Base-by-base conservation (phyloP, 805 yeast species). In the Ogataea trehaloabstinens region DNA sequence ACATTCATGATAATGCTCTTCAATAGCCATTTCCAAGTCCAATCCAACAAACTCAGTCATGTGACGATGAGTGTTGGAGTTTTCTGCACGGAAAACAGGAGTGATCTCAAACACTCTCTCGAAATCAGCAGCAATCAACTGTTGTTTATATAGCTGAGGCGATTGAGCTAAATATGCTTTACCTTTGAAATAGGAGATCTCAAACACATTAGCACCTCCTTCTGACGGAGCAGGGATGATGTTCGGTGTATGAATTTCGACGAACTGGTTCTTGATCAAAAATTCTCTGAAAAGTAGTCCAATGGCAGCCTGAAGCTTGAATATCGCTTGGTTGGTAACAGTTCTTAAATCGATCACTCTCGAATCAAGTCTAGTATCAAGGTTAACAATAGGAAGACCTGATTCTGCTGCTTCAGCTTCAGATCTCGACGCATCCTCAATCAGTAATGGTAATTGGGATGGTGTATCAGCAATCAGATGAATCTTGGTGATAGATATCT, bases 11-110 rank as follows among this genome's bases (percentile, higher is more conserved):
- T 93, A 93, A 70, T 93, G 97, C 70, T 90, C 96, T 71, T 93
- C 98, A 60, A 93, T 85, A 8, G 96, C 86, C 95, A 93, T 89
- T 70, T 93, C 99, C 69, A 93, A 69, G 74, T 93, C 99, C 56
- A 95, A 80, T 42, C 99, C 99, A 46, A 85, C 85, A 65, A 93
- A 93, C 69, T 93, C 99, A 41, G 99, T 93, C 95, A 93, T 83
- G 68, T 93, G 99, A 71, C 99, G 90, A 67, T 93, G 98, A 16
- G 99, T 91, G 73, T 93, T 90, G 46, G 98, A 91, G 75, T 93
- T 91, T 68, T 93, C 99, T 41, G 99, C 99, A 70, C 99, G 81
- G 78, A 93, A 93, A 31, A 93, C 98, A 25, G 99, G 98, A 2
- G 93, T 98, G 58, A 93, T 76, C 71, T 93, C 99, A 62, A 80